Evolutionary conservation across 1,284 basidiomycete species (phyloP).

Genomic region (Rhizopogon hawkerae): DNA sequence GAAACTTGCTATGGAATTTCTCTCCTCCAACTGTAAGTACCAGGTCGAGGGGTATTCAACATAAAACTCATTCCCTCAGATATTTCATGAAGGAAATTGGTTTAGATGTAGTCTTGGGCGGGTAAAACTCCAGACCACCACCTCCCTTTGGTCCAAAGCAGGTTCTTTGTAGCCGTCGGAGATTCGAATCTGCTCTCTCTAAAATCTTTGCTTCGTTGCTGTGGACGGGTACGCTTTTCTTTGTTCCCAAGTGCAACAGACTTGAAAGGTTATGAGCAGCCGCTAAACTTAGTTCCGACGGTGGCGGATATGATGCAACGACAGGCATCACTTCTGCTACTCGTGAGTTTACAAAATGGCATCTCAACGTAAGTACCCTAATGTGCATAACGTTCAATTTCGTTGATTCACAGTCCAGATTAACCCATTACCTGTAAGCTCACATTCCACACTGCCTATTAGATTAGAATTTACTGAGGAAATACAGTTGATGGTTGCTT

Average conservation of each 20-base stretch:
- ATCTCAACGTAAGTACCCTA: slow-evolving; percentile 7
- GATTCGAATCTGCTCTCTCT: neutral
- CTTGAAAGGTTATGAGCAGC: neutral
- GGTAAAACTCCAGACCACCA: neutral
- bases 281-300: neutral
- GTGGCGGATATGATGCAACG: slow-evolving; percentile 8
- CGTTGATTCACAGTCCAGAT: slow-evolving; percentile 1
- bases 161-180: neutral
- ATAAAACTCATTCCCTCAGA: neutral
- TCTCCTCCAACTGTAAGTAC: neutral
- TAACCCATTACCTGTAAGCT: slow-evolving; percentile 8
- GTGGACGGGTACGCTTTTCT: neutral
- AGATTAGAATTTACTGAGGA: neutral
- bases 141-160: neutral
- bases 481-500: slow-evolving; percentile 7
- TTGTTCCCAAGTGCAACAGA: neutral
- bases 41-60: no score
- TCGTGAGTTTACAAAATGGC: slow-evolving; percentile 5
- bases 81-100: neutral
- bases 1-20: neutral
- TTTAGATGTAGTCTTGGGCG: neutral
- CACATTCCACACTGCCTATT: neutral
- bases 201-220: neutral
- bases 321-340: slow-evolving; percentile 2
- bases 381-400: neutral